Conservation (phyloP, 805 yeast species). For the Candida dajiaensis region DNA sequence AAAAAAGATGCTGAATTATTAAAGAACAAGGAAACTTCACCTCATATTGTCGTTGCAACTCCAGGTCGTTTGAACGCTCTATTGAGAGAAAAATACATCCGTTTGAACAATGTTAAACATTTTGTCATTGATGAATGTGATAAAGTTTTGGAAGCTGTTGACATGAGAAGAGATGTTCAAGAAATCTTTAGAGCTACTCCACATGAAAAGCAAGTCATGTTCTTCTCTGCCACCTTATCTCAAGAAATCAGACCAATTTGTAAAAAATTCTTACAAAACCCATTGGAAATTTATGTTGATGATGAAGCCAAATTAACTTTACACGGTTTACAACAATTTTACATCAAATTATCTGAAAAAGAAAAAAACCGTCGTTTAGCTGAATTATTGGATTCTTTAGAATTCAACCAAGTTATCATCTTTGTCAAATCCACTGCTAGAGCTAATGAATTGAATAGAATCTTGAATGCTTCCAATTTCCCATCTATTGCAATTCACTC, state of each 20-base stretch:
- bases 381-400: constrained; percentile 87
- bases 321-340: constrained; percentile 98
- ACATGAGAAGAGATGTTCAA: constrained; percentile 98
- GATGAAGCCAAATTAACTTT: constrained; percentile 95
- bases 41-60: constrained; percentile 95
- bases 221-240: constrained; percentile 95
- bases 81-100: constrained; percentile 83
- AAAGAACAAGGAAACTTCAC: constrained; percentile 89
- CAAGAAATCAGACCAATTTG: constrained; percentile 94
- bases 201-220: constrained; percentile 98
- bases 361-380: constrained; percentile 92
- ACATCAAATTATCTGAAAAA: constrained; percentile 79
- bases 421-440: constrained; percentile 89
- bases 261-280: constrained; percentile 97
- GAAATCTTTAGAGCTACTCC: constrained; percentile 97
- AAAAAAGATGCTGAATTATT: constrained; percentile 80
- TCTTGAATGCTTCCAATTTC: constrained; percentile 88
- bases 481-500: constrained; percentile 97
- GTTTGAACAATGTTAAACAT: constrained; percentile 84
- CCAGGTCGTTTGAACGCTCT: constrained; percentile 97
- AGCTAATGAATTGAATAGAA: constrained; percentile 85
- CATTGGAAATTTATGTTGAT: constrained; percentile 94
- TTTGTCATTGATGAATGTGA: constrained; percentile 98
- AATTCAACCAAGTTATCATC: constrained; percentile 96
- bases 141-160: constrained; percentile 85